Base-by-base conservation (phyloP, 169 alveolate species). In the Eimeria zaria region DNA sequence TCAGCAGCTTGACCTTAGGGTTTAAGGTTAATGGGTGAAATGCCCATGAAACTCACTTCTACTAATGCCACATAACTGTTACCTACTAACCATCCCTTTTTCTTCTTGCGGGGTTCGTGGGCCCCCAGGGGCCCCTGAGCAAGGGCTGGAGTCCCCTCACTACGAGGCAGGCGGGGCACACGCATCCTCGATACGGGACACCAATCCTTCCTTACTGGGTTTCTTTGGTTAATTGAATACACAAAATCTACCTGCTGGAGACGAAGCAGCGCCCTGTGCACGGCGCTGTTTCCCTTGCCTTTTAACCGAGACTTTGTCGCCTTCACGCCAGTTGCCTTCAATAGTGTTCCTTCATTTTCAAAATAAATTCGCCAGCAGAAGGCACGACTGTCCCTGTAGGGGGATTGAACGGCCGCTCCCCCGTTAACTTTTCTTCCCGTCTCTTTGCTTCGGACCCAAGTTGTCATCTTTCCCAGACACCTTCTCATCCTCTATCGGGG, bases 111-210 rank as follows among this genome's bases (percentile, higher is more conserved):
- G 58, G 84, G 84, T 36, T 36, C 22, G 33, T 14, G 36, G 84
- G 53, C 58, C 58, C 84, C 84, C 41, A 73, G 84, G 53, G 84
- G 84, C 36, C 80, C 80, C 80, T 20, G n/a, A 69, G 24, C 30
- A 69, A 22, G 80, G 80, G 46, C 80, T 69, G 41, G 80, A 39
- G 44, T 41, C 80, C 46, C 80, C 22, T 18, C 80, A 46, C 22
- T 11, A n/a, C 69, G 20, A 58, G 24, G 67, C n/a, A 18, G 69
- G 30, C 30, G 12, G 30, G 30, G 20, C 1, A 53, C 18, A 20
- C 18, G 69, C 20, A 60, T 2, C 69, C 11, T 51, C 12, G 18
- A 8, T 12, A 51, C 6, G 69, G n/a, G 69, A 60, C 6, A 60
- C 69, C n/a, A 60, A 9, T 60, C 20, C 2, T 60, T 27, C 16